Percentiles rank a stretch among this genome's conserved stretches.
These are phyloP conservation scores for Neurospora sp. DNA, from an alignment of 495 filamentous ascomycete genomes.

Conservation along the genomic window DNA sequence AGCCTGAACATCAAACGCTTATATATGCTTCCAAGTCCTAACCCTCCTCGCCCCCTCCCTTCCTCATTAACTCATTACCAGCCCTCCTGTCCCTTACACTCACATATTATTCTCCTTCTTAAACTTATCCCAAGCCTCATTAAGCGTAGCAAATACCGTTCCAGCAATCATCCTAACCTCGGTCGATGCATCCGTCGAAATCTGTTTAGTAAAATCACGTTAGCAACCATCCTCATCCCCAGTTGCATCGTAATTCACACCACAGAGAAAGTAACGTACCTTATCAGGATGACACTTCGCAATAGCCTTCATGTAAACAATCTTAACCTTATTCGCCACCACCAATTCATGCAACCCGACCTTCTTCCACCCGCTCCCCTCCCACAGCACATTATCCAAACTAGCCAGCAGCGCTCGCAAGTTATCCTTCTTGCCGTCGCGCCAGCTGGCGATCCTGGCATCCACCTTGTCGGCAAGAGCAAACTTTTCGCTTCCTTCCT, in stretches of 20 bases:
- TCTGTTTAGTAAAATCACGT: conserved; percentile 37
- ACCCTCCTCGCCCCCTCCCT: neutral
- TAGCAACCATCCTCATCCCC: neutral
- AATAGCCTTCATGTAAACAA: conserved; percentile 98
- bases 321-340: conserved; percentile 84
- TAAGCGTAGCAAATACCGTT: conserved; percentile 83
- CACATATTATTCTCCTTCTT: conserved; percentile 76
- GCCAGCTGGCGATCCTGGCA: conserved; percentile 65
- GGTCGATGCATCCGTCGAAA: conserved; percentile 78
- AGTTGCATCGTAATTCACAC: neutral
- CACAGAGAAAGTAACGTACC: conserved; percentile 42
- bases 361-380: conserved; percentile 91
- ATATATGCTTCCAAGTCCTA: neutral
- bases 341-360: conserved; percentile 87
- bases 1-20: neutral
- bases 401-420: conserved; percentile 80
- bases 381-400: conserved; percentile 83
- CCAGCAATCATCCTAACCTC: conserved; percentile 90
- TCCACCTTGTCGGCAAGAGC: conserved; percentile 78
- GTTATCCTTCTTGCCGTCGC: conserved; percentile 84
- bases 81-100: conserved; percentile 3
- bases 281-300: conserved; percentile 97
- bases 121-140: conserved; percentile 98
- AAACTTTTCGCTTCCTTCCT: conserved; percentile 84
- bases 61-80: neutral